Evolutionary conservation across 2,329 filamentous ascomycete genomes (phyloP), one percentile per base, ranked within the genome.

Genomic region (Cyanodermella asteris): DNA sequence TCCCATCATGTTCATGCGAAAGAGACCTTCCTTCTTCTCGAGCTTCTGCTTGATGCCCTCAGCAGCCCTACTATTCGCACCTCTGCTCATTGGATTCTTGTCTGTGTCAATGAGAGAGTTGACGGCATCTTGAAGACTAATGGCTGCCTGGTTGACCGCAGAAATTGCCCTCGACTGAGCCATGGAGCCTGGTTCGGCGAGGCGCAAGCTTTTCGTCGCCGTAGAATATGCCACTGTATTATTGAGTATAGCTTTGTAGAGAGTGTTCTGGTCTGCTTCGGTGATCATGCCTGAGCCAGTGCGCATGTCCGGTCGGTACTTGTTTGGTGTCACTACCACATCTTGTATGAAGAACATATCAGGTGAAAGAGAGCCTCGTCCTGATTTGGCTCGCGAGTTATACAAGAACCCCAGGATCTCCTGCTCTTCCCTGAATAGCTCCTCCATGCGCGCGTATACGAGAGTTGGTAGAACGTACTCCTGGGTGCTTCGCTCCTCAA

Each of bases 1-100:
- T 32, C 87, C 87, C 87, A 97, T 97, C 87, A 97, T 94, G 51
- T 97, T 93, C 58, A 91, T 94, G 39, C 87, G 65, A 59, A 97
- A 97, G 16, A 97, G 61, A 35, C 87, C 87, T 44, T 97, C 90
- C 52, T 97, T 97, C 60, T 97, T 97, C 52, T 97, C 87, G 15
- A 97, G 61, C 43, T 82, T 75, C 45, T 97, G 87, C 53, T 97
- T 97, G 53, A 97, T 91, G 38, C 90, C 87, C 34, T 91, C 82
- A 32, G 90, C 77, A 26, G 78, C 74, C 28, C 71, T 63, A 40
- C 73, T 72, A 9, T 71, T 77, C 15, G 80, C 77, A 11, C 68
- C 60, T 25, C 80, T 80, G 34, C 75, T 71, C 4, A 80, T 60
- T 3, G 81, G 77, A 39, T 87, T 91, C 33, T 82, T 72, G 40